Base-by-base conservation (phyloP, 495 filamentous ascomycete genomes). In the Trichoderma parareesei region DNA sequence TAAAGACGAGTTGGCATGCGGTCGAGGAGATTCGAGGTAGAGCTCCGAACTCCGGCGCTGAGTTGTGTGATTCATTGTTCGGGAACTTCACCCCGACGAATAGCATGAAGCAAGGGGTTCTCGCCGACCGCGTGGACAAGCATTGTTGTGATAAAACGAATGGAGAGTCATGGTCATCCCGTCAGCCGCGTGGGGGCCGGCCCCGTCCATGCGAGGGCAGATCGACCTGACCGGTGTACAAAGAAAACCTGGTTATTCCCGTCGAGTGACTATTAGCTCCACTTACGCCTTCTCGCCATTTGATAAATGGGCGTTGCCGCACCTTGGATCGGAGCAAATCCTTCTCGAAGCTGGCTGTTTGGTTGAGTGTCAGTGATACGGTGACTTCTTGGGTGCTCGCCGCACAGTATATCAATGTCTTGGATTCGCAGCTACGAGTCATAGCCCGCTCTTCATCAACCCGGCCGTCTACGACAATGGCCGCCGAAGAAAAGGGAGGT, bases 151-250 rank as follows among this genome's bases (percentile, higher is more conserved):
- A 49, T 18, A 18, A 18, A 18, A 49, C 16, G 9, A 49, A 49
- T 18, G 27, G 53, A 57, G 10, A 57, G 16, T 37, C 53, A 35
- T 35, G 35, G 53, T 37, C 53, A 57, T 57, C 10, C 9, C 27
- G 33, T 57, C 6, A 57, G 53, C 53, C 53, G 53, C 53, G 53
- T 57, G 53, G 53, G 53, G 53, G 53, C 53, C 16, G 18, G 53
- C 27, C 27, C 27, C 27, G 27, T 11, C 53, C 10, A 11, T 37
- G 20, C 9, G 53, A 57, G 53, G 18, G 53, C 53, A 57, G 27
- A 57, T 57, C 53, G 27, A 57, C 37, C 53, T 10, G 3, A 35
- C 27, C 53, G 20, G 27, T 37, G 53, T 57, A 5, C 13, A 11
- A 10, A 18, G n/a, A 48, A 14, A 14, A 16, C 44, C 44, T 48